Conservation (phyloP, 2,329 filamentous ascomycete genomes). For the Diaporthe citrichinensis region DNA sequence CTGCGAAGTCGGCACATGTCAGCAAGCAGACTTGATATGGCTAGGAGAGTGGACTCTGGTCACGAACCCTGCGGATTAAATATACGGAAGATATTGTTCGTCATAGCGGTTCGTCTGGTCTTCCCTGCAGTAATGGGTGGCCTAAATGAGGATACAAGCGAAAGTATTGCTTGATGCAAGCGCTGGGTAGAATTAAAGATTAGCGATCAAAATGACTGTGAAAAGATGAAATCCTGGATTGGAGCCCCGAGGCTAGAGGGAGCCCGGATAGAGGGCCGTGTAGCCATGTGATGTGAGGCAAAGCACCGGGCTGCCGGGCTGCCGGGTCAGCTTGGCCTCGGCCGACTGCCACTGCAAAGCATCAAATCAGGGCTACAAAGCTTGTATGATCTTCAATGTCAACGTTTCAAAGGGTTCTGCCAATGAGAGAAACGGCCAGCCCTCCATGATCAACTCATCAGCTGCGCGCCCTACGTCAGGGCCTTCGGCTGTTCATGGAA, state of each 20-base stretch:
- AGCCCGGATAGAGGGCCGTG: neutral
- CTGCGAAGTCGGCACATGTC: conserved; percentile 39
- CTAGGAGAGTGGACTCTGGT: rapidly evolving
- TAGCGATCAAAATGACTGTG: too few species aligned
- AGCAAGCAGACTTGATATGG: neutral
- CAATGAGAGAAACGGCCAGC: neutral
- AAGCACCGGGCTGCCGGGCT: too few species aligned
- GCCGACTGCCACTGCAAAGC: neutral
- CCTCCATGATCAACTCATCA: conserved; percentile 27
- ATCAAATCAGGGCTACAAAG: conserved; percentile 6
- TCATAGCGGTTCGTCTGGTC: conserved; percentile 6
- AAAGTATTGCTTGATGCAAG: neutral
- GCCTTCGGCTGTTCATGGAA: neutral
- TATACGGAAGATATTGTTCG: conserved; percentile 50
- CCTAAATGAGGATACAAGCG: too few species aligned
- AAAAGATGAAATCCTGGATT: neutral
- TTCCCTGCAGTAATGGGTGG: rapidly evolving
- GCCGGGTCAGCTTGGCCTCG: neutral
- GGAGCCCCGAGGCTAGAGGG: neutral
- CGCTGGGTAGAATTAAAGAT: neutral
- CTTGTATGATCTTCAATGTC: conserved; percentile 12
- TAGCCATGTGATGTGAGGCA: neutral
- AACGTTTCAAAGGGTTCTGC: neutral
- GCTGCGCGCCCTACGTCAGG: neutral
- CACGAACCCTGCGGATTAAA: conserved; percentile 51